These are phyloP conservation scores for Saccharomyces pastorianus DNA, from an alignment of 1,139 yeast genomes.

Conservation along the genomic window DNA sequence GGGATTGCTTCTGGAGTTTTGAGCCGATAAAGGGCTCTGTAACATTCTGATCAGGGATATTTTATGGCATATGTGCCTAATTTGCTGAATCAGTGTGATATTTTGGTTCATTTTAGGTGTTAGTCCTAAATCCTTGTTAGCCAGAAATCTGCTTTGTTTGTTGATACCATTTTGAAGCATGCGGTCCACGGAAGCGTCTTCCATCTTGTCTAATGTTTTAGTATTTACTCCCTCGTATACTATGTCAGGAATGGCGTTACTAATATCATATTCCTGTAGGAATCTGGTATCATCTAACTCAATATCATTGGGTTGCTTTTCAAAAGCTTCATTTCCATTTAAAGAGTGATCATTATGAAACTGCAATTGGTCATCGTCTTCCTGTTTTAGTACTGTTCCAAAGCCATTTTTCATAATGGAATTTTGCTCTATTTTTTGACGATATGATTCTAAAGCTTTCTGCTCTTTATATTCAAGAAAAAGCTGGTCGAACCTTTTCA, in stretches of 20 bases:
- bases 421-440: slow-evolving; percentile 25
- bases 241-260: slow-evolving; percentile 71
- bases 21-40: slow-evolving; percentile 42
- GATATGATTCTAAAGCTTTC: slow-evolving; percentile 23
- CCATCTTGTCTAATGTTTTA: slow-evolving; percentile 42
- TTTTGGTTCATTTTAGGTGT: slow-evolving; percentile 56
- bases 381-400: slow-evolving; percentile 24
- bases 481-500: slow-evolving; percentile 37
- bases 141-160: slow-evolving; percentile 28
- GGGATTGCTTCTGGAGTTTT: slow-evolving; percentile 14
- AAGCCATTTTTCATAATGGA: slow-evolving; percentile 32
- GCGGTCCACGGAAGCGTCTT: slow-evolving; percentile 38
- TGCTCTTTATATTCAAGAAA: slow-evolving; percentile 27
- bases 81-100: slow-evolving; percentile 74
- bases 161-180: slow-evolving; percentile 30
- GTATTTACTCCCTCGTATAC: slow-evolving; percentile 47
- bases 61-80: slow-evolving; percentile 80
- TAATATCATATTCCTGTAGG: slow-evolving; percentile 73
- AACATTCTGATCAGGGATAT: slow-evolving; percentile 87
- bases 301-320: slow-evolving; percentile 24
- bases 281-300: slow-evolving; percentile 38
- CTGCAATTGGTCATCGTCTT: slow-evolving; percentile 16
- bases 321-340: slow-evolving; percentile 12
- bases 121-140: slow-evolving; percentile 46
- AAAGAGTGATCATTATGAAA: background rate